These are phyloP conservation scores for Monosporozyma unispora DNA, from an alignment of 805 yeast genomes.

Conservation along the genomic window DNA sequence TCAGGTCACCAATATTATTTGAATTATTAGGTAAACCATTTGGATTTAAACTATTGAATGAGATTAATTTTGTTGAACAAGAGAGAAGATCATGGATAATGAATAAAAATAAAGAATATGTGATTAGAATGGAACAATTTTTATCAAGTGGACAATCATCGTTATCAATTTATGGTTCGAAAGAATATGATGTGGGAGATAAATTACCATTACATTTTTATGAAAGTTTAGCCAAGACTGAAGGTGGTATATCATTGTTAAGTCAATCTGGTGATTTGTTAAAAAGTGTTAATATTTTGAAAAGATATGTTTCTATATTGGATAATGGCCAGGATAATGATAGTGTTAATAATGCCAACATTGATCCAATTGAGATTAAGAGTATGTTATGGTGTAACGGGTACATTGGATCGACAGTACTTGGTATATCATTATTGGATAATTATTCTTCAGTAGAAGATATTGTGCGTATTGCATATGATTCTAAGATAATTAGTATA, in stretches of 20 bases:
- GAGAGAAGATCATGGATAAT: slow-evolving; percentile 65
- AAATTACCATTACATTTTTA: slow-evolving; percentile 60
- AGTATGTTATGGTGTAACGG: slow-evolving; percentile 86
- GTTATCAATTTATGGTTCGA: not conserved
- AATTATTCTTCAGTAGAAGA: slow-evolving; percentile 43
- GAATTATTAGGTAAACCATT: slow-evolving; percentile 53
- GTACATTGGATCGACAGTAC: slow-evolving; percentile 60
- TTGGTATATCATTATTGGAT: slow-evolving; percentile 57
- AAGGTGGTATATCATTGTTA: slow-evolving; percentile 64
- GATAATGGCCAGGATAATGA: not conserved
- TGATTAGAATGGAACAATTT: slow-evolving; percentile 38
- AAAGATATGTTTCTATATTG: slow-evolving; percentile 20
- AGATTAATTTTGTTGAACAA: slow-evolving; percentile 48
- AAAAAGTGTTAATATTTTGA: slow-evolving; percentile 31
- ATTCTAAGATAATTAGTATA: slow-evolving; percentile 47
- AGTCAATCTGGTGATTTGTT: slow-evolving; percentile 41
- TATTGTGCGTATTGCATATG: slow-evolving; percentile 42
- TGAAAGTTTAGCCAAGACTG: slow-evolving; percentile 70
- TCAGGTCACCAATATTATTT: slow-evolving; percentile 49
- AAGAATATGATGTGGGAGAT: slow-evolving; percentile 3
- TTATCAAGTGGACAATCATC: slow-evolving; percentile 18
- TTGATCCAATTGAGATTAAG: slow-evolving; percentile 43
- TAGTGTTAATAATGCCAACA: slow-evolving; percentile 15
- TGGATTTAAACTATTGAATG: slow-evolving; percentile 62
- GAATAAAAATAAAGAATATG: slow-evolving; percentile 38